A percentile compares a stretch with the other conserved stretches of the same genome.
Conservation (phyloP, 371 early-diverging fungal genomes). For the Mucor irregularis region DNA sequence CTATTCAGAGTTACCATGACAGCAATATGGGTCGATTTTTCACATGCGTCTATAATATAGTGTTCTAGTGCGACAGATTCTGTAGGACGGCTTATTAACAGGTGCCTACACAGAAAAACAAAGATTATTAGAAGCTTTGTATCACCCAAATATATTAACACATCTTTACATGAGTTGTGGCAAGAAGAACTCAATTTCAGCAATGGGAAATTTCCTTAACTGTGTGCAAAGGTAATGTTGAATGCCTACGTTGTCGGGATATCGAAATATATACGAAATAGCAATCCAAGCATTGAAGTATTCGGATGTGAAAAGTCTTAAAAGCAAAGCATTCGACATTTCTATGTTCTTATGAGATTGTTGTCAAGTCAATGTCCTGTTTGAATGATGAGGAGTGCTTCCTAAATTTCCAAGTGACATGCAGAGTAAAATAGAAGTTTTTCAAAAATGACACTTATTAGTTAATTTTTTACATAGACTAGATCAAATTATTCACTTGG, state of each 20-base stretch:
- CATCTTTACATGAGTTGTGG: constrained; percentile 80
- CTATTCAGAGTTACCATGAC: constrained; percentile 64
- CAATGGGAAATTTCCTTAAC: constrained; percentile 72
- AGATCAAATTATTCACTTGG: too few relatives aligned
- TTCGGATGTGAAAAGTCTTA: constrained; percentile 84
- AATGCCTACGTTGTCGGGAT: constrained; percentile 83
- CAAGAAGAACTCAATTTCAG: constrained; percentile 80
- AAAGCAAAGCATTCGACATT: constrained; percentile 56
- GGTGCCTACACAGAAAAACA: constrained; percentile 56
- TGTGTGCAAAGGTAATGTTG: constrained; percentile 92
- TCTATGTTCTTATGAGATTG: not conserved
- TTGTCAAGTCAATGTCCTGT: too few relatives aligned
- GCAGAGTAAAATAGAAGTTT: too few relatives aligned
- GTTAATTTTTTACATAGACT: too few relatives aligned
- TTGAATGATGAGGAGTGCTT: too few relatives aligned
- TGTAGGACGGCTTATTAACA: constrained; percentile 69
- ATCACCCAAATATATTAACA: not conserved
- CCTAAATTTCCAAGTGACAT: too few relatives aligned
- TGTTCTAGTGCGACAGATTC: constrained; percentile 78
- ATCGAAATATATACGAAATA: constrained; percentile 85
- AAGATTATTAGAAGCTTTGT: not conserved
- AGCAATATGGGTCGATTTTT: constrained; percentile 77
- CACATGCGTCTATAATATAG: constrained; percentile 69
- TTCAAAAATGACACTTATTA: too few relatives aligned
- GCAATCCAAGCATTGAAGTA: constrained; percentile 92